Percentiles rank a stretch among this genome's conserved stretches.
phyloP scores from a whole-genome alignment of 148 eudicot species.

The Mesembryanthemum crystallinum region DNA sequence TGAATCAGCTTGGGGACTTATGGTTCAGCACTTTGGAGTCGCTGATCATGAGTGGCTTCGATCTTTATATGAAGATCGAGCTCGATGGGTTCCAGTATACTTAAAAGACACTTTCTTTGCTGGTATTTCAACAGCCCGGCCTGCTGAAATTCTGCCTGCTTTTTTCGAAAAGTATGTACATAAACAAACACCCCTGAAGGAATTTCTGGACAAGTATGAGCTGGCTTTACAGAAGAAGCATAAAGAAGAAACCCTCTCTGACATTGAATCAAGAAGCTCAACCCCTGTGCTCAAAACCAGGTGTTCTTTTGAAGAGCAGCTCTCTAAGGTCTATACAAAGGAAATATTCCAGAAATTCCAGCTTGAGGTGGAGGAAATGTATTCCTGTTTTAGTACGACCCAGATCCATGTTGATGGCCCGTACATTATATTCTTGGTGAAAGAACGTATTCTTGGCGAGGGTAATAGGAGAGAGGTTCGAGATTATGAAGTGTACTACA shows the following conservation, averaged over 20 bases:
- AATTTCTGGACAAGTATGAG: slow-evolving; percentile 79
- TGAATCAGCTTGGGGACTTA: slow-evolving; percentile 65
- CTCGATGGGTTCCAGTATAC: slow-evolving; percentile 65
- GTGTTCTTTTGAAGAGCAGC: slow-evolving; percentile 62
- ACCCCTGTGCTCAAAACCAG: slow-evolving; percentile 52
- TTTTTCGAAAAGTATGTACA: slow-evolving; percentile 65
- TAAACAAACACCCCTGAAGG: slow-evolving; percentile 72
- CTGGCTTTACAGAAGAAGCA: slow-evolving; percentile 58
- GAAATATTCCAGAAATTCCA: slow-evolving; percentile 64
- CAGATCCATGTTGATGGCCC: slow-evolving; percentile 61
- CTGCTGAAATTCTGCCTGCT: slow-evolving; percentile 41
- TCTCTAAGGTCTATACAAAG: slow-evolving; percentile 59
- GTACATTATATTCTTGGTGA: slow-evolving; percentile 54
- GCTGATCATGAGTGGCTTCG: slow-evolving; percentile 63
- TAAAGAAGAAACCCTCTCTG: slow-evolving; percentile 65
- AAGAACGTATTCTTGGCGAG: slow-evolving; percentile 56
- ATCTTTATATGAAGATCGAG: slow-evolving; percentile 64
- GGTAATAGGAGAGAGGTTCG: slow-evolving; percentile 56
- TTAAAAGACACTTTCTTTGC: slow-evolving; percentile 65
- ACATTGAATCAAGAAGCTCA: slow-evolving; percentile 54
- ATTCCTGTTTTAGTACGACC: slow-evolving; percentile 73
- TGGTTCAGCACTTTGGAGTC: slow-evolving; percentile 54
- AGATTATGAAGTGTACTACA: slow-evolving; percentile 66
- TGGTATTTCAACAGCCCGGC: slow-evolving; percentile 55
- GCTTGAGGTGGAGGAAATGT: slow-evolving; percentile 81